A percentile compares a stretch with the other conserved stretches of the same genome.
phyloP scores from a whole-genome alignment of 169 alveolate genomes.

The Plasmodium blacklocki region DNA sequence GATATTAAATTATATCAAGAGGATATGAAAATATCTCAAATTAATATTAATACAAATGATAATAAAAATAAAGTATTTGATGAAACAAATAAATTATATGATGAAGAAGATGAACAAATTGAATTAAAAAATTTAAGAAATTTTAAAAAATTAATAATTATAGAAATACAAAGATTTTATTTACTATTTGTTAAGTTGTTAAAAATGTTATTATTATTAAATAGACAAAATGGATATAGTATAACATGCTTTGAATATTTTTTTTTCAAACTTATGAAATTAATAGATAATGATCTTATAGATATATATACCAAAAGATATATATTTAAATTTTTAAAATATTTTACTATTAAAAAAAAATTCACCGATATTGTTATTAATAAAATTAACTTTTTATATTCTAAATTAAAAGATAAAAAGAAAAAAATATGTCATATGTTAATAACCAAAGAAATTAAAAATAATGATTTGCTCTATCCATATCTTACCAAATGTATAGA shows the following conservation, averaged over 20 bases:
- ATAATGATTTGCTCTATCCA: neutral
- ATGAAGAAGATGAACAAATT: slow-evolving; percentile 8
- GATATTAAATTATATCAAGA: too few relatives aligned
- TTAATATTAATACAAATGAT: too few relatives aligned
- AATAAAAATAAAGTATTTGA: too few relatives aligned
- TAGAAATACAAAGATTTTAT: slow-evolving; percentile 55
- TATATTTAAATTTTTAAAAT: slow-evolving; percentile 39
- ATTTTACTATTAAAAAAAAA: slow-evolving; percentile 54
- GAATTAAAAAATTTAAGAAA: slow-evolving; percentile 36
- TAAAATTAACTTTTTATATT: slow-evolving; percentile 31
- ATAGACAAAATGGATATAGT: slow-evolving; percentile 21
- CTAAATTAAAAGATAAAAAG: slow-evolving; percentile 41
- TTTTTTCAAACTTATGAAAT: slow-evolving; percentile 46
- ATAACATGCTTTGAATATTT: slow-evolving; percentile 52
- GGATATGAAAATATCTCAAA: too few relatives aligned
- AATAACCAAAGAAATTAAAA: slow-evolving; percentile 24
- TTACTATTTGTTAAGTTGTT: slow-evolving; percentile 42
- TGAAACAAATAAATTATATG: neutral
- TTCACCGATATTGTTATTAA: slow-evolving; percentile 39
- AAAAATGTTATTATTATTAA: slow-evolving; percentile 27
- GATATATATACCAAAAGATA: slow-evolving; percentile 40
- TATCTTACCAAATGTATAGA: slow-evolving; percentile 6
- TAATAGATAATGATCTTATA: slow-evolving; percentile 35
- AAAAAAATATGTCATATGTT: slow-evolving; percentile 37
- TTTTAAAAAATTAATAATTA: slow-evolving; percentile 31